Evolutionary conservation across 2,329 filamentous ascomycete genomes (phyloP), one percentile per base, ranked within the genome.

Genomic region (Byssochlamys sp.): DNA sequence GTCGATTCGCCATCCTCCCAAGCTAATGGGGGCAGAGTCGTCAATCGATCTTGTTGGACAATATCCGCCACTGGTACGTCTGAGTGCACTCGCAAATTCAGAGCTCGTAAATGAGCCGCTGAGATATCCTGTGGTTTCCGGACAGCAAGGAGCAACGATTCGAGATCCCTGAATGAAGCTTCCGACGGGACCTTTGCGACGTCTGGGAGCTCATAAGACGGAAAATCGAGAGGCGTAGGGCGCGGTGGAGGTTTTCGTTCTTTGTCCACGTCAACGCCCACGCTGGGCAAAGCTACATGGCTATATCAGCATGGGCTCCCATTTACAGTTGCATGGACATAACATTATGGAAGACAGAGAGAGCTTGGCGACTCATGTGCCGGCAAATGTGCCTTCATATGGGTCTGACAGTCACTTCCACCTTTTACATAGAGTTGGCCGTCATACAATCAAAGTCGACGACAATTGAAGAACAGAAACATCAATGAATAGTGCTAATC

Each of bases 161-260:
- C 70, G 12, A 78, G 69, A n/a, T 66, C 64, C 50, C 66, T 62
- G 65, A 77, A 63, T 60, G 71, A 68, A 9, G 67, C 65, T 50
- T 70, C 63, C 10, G 67, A 67, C 65, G 74, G 74, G 59, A 71
- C 56, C 7, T 64, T 59, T 35, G 65, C 53, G n/a, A 65, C 67
- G 62, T 63, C 67, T 60, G 74, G 71, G 33, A 77, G 74, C 28
- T 67, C 63, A 60, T 79, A 77, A 55, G 66, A 65, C 31, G 81
- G 81, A 62, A 84, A 83, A 55, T 79, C 79, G 52, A 82, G 71
- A 24, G 76, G 75, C 27, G 76, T 79, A 33, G 81, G 76, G 58
- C 68, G 68, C 33, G 78, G 67, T 52, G 81, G 81, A 45, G 80
- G 78, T 50, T 69, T 64, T 59, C 80, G 76, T 64, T 77, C 75